Evolutionary conservation across 768 basidiomycete species (phyloP), one percentile per base, ranked within the genome.

Genomic region (Suillus occidentalis): DNA sequence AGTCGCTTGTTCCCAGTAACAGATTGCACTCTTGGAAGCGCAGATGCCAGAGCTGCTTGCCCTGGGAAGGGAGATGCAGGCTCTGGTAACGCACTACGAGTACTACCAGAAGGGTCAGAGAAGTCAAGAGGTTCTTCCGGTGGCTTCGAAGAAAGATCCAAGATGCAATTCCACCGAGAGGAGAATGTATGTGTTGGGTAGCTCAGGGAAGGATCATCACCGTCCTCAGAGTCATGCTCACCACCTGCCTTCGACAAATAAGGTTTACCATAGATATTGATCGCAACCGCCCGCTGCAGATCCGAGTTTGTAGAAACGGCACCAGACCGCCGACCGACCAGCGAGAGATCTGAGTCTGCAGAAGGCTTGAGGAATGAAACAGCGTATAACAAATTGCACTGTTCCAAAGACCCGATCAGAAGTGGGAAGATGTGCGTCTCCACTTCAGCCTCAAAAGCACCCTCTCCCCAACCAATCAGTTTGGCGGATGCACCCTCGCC

Each of bases 151-250:
- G 84, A 78, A n/a, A 97, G 81, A 73, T 96, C 93, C 22, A 97
- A 85, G 2, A 92, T 81, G 68, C 94, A 95, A 68, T 94, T 97
- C 95, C 95, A 97, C 37, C 89, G 81, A 1, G 95, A 95, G 0
- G 88, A 85, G 75, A 95, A 97, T 0, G 86, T 81, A 14, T 78
- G 79, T 9, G 95, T 93, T 0, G 91, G 93, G 68, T 88, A 92
- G 1, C 73, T 67, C 8, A 72, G 28, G 42, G 40, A 28, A 50
- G 71, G 63, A 10, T 72, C 36, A 6, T 69, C 55, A 37, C 71
- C 69, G 58, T 66, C 60, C 43, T 64, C 66, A 14, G 56, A 20
- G 18, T 65, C 69, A 49, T 61, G 66, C 9, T 67, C 68, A 47
- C 34, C 68, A 43, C 70, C 70, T 52, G 39, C 50, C 22, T 72